These are phyloP conservation scores for Uronychia binucleata DNA, from an alignment of 73 alveolate genomes.

Conservation along the genomic window DNA sequence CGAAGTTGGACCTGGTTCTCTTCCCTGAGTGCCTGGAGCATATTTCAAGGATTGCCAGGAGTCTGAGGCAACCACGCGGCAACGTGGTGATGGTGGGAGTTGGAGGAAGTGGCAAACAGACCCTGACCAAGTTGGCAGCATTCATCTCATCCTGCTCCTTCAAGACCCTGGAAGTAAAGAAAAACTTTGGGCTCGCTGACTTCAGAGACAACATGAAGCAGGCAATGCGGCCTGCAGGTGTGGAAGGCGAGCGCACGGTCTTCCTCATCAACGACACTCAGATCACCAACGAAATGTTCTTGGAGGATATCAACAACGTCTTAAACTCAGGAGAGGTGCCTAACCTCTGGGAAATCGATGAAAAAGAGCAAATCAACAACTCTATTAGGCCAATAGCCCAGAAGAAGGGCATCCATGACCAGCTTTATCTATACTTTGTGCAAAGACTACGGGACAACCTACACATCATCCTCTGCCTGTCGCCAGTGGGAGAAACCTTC, in stretches of 20 bases:
- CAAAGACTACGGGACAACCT: constrained; percentile 84
- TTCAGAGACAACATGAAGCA: constrained; percentile 80
- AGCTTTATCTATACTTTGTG: constrained; percentile 81
- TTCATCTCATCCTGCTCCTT: constrained; percentile 76
- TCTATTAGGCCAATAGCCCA: constrained; percentile 71
- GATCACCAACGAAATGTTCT: constrained; percentile 79
- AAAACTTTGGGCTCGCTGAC: constrained; percentile 75
- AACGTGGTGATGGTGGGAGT: constrained; percentile 94
- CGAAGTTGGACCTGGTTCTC: constrained; percentile 96
- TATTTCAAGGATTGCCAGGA: constrained; percentile 95
- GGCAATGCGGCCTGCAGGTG: constrained; percentile 63
- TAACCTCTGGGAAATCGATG: constrained; percentile 83
- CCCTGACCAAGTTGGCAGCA: constrained; percentile 85
- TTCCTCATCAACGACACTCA: constrained; percentile 83
- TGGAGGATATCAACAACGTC: constrained; percentile 85
- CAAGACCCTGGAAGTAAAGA: constrained; percentile 75
- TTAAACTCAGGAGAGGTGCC: constrained; percentile 91
- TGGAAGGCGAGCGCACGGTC: constrained; percentile 61
- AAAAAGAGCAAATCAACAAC: constrained; percentile 77
- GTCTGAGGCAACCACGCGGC: constrained; percentile 98
- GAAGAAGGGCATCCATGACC: constrained; percentile 80
- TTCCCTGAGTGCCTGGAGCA: constrained; percentile 98
- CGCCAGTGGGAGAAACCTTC: constrained; percentile 89
- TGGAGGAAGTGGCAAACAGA: constrained; percentile 93
- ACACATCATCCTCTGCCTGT: constrained; percentile 78